Conservation (phyloP, 495 filamentous ascomycete species). For the Terfezia claveryi region DNA sequence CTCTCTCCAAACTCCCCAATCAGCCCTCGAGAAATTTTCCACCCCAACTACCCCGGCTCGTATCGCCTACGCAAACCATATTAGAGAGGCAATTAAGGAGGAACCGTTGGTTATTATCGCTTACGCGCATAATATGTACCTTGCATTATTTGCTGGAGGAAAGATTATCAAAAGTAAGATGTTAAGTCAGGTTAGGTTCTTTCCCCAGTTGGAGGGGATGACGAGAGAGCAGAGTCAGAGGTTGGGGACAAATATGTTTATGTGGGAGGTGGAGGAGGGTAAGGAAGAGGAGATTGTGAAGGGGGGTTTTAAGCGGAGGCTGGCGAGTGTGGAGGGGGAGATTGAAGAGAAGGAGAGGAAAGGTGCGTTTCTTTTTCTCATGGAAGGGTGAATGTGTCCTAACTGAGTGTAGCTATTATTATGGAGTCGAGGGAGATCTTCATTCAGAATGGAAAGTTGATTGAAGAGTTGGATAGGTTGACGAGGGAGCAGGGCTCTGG, state of each 20-base stretch:
- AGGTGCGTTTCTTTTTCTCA: neutral
- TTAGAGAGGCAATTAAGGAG: conserved; percentile 4
- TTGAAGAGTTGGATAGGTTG: conserved; percentile 9
- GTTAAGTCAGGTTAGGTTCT: conserved; percentile 8
- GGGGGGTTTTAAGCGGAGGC: neutral
- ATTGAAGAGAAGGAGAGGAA: neutral
- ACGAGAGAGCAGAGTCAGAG: conserved; percentile 3
- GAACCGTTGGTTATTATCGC: conserved; percentile 14
- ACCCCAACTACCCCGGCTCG: neutral
- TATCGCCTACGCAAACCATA: conserved; percentile 4
- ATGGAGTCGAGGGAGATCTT: conserved; percentile 13
- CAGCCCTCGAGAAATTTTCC: neutral
- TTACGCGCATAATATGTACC: conserved; percentile 17
- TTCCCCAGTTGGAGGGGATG: conserved; percentile 7
- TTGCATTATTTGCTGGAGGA: conserved; percentile 18
- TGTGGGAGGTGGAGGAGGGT: conserved; percentile 10
- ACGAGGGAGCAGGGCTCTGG: neutral
- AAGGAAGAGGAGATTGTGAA: conserved; percentile 1
- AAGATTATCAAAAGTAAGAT: conserved; percentile 13
- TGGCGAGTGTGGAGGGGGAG: neutral
- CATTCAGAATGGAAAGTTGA: conserved; percentile 6
- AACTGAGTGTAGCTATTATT: conserved; percentile 8
- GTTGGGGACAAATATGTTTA: conserved; percentile 12
- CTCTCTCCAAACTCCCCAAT: neutral
- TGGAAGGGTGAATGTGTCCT: neutral